These are phyloP conservation scores for Amoeboaphelidium occidentale DNA, from an alignment of 371 early-diverging fungal genomes.

Conservation along the genomic window DNA sequence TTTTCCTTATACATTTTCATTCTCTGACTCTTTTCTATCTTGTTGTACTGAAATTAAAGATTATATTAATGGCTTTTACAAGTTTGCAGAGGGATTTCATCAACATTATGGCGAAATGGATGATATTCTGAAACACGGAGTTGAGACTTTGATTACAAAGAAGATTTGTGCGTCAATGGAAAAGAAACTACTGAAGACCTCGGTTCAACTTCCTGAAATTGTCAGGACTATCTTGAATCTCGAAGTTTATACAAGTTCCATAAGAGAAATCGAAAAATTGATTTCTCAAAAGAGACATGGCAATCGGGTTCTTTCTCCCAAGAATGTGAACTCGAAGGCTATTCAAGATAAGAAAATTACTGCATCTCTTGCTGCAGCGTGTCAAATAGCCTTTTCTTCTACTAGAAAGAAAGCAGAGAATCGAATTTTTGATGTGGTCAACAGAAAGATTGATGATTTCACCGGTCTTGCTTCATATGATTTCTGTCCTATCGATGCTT, in stretches of 20 bases:
- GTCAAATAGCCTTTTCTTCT: conserved; percentile 42
- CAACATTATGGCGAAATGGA: conserved; percentile 65
- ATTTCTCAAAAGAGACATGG: too few species aligned
- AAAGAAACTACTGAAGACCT: background rate
- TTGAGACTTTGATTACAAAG: background rate
- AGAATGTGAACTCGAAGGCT: too few species aligned
- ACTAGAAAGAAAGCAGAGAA: conserved; percentile 42
- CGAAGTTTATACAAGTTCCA: background rate
- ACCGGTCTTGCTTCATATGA: conserved; percentile 56
- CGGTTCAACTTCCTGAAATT: background rate
- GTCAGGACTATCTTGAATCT: background rate
- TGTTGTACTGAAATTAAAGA: conserved; percentile 38
- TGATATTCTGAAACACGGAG: conserved; percentile 53
- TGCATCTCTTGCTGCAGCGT: conserved; percentile 38
- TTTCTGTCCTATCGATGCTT: conserved; percentile 1
- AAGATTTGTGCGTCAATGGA: background rate
- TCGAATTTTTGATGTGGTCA: conserved; percentile 49
- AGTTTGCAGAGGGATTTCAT: conserved; percentile 56
- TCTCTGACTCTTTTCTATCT: conserved; percentile 50
- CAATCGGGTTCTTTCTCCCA: too few species aligned
- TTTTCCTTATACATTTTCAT: conserved; percentile 52
- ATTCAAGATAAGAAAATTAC: too few species aligned
- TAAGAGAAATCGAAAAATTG: background rate
- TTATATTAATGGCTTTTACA: conserved; percentile 53
- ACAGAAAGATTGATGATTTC: conserved; percentile 53